Evolutionary conservation across 1,139 yeast genomes (phyloP), one percentile per base, ranked within the genome.

Genomic region (Kurtzmaniella quercitrusa): DNA sequence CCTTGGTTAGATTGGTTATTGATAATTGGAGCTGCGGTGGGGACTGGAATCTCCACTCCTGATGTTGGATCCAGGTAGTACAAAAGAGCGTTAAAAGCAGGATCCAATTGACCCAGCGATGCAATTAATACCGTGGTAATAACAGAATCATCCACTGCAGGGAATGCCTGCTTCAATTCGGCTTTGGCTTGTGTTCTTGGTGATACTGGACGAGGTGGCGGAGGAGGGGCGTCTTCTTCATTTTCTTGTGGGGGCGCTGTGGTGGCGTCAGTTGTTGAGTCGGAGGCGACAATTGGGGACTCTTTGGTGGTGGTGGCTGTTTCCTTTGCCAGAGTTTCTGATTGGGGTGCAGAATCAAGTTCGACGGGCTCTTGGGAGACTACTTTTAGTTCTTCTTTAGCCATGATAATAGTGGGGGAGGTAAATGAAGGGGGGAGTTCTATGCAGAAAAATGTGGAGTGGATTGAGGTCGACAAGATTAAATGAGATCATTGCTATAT

Each of bases 61-160:
- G 78, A 81, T 8, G 73, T 64, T 6, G 95, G 95, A 65, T 91
- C 97, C 12, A 88, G 82, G 47, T 87, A 68, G 51, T 79, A 88
- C 49, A 93, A 69, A 55, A 91, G 68, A 0, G 96, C 97, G 61
- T 84, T 85, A 68, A 91, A 91, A 0, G 97, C 95, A 0, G 88
- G 82, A 53, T 88, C 96, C 28, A 88, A 63, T 38, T 78, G 72
- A 20, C 95, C 96, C 40, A 76, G 80, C 15, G 95, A 81, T 2
- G 98, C 98, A 56, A 93, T 86, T 45, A 89, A 70, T 2, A 88
- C 84, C 20, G 95, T 91, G 39, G 83, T 79, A 49, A 88, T 72
- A 49, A 82, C 76, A 49, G 81, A 78, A 33, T 78, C 84, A 42
- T 88, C 95, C 22, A 79, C 66, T 18, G 69, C 66, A 1, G 98